Conservation (phyloP, 345 rosid genomes). For the Jatropha curcas region DNA sequence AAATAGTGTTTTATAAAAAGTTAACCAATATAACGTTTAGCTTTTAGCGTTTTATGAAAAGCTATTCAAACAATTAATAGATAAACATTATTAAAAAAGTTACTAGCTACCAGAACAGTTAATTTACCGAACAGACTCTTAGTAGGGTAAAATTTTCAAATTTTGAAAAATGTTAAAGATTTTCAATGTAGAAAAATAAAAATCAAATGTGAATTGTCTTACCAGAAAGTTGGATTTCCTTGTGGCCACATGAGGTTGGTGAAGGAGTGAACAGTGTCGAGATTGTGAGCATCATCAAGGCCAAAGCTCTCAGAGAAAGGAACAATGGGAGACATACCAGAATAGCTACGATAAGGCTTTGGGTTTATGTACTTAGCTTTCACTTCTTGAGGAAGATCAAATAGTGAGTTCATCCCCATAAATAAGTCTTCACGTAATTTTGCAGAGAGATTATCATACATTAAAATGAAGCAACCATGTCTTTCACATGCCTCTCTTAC, state of each 20-base stretch:
- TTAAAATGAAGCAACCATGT: conserved; percentile 39
- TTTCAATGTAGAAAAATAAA: too few relatives aligned
- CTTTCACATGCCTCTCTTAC: conserved; percentile 46
- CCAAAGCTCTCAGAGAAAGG: conserved; percentile 48
- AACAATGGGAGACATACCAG: conserved; percentile 21
- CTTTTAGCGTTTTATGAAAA: too few relatives aligned
- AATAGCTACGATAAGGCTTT: conserved; percentile 44
- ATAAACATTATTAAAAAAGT: too few relatives aligned
- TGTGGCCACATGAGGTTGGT: conserved; percentile 50
- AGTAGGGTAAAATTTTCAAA: too few relatives aligned
- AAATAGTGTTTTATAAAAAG: too few relatives aligned
- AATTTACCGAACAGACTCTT: too few relatives aligned
- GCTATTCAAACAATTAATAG: too few relatives aligned
- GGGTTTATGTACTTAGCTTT: conserved; percentile 33
- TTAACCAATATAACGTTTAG: too few relatives aligned
- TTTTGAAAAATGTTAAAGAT: too few relatives aligned
- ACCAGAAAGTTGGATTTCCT: conserved; percentile 47
- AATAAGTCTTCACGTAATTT: conserved; percentile 26
- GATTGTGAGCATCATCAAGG: conserved; percentile 29
- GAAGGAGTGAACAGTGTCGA: conserved; percentile 26
- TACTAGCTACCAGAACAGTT: too few relatives aligned
- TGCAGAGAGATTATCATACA: conserved; percentile 13
- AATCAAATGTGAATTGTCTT: neutral
- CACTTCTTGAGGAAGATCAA: conserved; percentile 47
- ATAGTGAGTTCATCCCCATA: conserved; percentile 25